phyloP scores from a whole-genome alignment of 352 stramenopile genomes.

The Thalassiosira mediterranea region DNA sequence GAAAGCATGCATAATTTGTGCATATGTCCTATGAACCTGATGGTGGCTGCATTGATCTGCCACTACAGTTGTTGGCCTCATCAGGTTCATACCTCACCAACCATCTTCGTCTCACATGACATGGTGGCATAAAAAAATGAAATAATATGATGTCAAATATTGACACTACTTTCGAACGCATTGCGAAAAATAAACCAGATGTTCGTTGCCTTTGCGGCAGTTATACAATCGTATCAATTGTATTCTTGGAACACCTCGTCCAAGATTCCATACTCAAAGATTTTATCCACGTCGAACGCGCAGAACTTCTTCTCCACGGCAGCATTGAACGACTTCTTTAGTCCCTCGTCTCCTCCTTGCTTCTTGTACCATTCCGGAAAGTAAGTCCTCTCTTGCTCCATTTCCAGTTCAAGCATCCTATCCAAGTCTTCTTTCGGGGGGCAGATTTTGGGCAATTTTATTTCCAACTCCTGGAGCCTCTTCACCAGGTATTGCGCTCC shows the following conservation, averaged over 20 bases:
- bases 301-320: conserved; percentile 1
- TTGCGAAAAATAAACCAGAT: no score
- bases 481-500: neutral
- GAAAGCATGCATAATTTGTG: conserved; percentile 33
- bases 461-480: neutral
- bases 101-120: no score
- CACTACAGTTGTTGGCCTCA: no score
- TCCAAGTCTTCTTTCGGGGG: neutral
- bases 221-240: no score
- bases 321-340: neutral
- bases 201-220: no score
- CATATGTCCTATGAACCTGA: no score
- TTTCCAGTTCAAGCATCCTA: neutral
- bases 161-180: no score
- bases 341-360: conserved; percentile 3
- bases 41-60: no score
- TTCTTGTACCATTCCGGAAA: conserved; percentile 1
- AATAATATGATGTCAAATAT: no score
- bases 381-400: neutral
- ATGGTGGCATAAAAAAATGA: no score
- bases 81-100: no score
- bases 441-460: conserved; percentile 5
- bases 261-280: neutral
- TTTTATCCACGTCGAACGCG: neutral
- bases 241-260: conserved; percentile 1